These are phyloP conservation scores for Trichoderma hamatum DNA, from an alignment of 2,329 filamentous ascomycete genomes.

Conservation along the genomic window DNA sequence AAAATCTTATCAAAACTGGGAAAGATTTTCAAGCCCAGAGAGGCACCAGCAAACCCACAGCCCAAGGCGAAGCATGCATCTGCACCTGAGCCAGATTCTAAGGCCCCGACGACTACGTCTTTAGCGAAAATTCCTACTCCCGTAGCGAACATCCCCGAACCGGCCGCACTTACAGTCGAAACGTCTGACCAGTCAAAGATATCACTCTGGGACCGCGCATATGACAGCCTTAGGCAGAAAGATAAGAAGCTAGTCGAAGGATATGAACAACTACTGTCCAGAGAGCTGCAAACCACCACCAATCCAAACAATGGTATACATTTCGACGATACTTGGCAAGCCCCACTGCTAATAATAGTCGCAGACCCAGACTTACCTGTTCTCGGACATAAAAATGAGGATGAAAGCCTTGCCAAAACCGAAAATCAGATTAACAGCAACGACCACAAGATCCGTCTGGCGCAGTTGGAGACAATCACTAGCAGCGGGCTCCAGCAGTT, in stretches of 20 bases:
- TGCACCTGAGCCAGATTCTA: too few species aligned
- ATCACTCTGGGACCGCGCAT: background rate
- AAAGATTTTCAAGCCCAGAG: too few species aligned
- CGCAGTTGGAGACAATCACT: background rate
- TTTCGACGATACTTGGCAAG: background rate
- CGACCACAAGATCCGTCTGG: fast-evolving
- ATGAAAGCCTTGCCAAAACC: background rate
- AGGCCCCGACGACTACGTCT: too few species aligned
- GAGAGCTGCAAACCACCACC: background rate
- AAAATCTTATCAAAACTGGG: too few species aligned
- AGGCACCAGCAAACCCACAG: too few species aligned
- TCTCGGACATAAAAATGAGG: background rate
- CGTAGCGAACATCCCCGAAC: too few species aligned
- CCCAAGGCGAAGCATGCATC: too few species aligned
- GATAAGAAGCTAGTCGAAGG: background rate
- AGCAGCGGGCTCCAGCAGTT: background rate
- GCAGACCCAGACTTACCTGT: too few species aligned
- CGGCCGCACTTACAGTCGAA: too few species aligned
- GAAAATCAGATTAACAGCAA: background rate
- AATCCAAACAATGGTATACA: background rate
- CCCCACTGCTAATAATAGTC: background rate
- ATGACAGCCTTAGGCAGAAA: background rate
- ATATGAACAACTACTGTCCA: background rate
- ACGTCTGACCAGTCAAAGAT: background rate
- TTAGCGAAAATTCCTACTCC: too few species aligned